A percentile compares a stretch with the other conserved stretches of the same genome.
These are phyloP conservation scores for Lachnellula willkommii DNA, from an alignment of 2,329 filamentous ascomycete genomes.

Conservation along the genomic window DNA sequence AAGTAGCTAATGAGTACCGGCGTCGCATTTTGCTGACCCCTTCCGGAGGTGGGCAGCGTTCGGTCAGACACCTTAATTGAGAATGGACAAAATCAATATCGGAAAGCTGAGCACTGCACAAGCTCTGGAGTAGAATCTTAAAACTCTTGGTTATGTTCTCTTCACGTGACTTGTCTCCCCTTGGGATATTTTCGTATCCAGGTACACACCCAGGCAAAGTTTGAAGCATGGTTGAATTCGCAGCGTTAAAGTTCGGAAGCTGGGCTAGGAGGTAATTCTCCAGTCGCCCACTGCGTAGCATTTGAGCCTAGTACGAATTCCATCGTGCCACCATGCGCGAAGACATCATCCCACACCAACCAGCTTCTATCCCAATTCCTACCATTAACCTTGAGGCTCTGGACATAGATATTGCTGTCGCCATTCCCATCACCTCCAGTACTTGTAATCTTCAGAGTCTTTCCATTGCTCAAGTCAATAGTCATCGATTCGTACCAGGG, in stretches of 20 bases:
- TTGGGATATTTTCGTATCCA: too few relatives aligned
- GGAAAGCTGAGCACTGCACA: too few relatives aligned
- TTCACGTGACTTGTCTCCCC: too few relatives aligned
- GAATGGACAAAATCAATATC: too few relatives aligned
- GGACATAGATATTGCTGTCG: conserved; percentile 52
- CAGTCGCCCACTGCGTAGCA: conserved; percentile 52
- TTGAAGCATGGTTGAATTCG: not conserved
- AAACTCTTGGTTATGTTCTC: too few relatives aligned
- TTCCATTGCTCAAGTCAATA: conserved; percentile 51
- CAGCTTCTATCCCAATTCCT: conserved; percentile 56
- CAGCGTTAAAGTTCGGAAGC: conserved; percentile 30
- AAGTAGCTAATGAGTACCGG: too few relatives aligned
- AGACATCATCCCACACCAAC: conserved; percentile 62
- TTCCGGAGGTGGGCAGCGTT: too few relatives aligned
- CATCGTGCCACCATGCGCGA: conserved; percentile 56
- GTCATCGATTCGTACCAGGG: conserved; percentile 58
- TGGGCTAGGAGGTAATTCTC: conserved; percentile 56
- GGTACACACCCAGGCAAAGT: too few relatives aligned
- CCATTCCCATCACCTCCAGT: conserved; percentile 44
- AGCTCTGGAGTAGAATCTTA: too few relatives aligned
- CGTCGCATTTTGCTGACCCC: too few relatives aligned
- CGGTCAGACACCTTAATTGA: too few relatives aligned
- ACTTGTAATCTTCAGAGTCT: conserved; percentile 49
- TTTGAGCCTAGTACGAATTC: conserved; percentile 57
- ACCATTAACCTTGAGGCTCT: conserved; percentile 62